Percentiles rank a stretch among this genome's conserved stretches.
phyloP scores from a whole-genome alignment of 2,329 filamentous ascomycete species.

The Fusarium lyarnte region DNA sequence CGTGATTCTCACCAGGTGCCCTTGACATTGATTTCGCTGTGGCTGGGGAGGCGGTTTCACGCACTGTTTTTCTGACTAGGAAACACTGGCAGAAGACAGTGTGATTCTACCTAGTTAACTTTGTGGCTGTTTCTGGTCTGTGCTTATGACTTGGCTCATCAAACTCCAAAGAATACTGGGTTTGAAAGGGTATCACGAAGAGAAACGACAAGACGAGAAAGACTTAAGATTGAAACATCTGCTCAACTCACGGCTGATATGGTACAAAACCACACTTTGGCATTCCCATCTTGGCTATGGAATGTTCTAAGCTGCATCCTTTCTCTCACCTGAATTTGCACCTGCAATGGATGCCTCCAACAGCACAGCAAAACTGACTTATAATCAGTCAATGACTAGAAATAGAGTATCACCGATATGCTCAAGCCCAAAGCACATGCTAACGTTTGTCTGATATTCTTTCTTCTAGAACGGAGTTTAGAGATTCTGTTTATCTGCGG shows the following conservation, averaged over 20 bases:
- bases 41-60: background rate
- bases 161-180: background rate
- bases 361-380: background rate
- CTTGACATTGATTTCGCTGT: background rate
- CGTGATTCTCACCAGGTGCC: slow-evolving; percentile 23
- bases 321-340: background rate
- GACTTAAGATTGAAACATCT: background rate
- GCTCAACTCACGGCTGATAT: background rate
- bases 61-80: background rate
- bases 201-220: background rate
- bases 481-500: background rate
- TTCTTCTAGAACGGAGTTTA: background rate
- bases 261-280: background rate
- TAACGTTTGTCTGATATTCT: background rate
- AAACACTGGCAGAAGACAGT: background rate
- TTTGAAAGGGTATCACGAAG: background rate
- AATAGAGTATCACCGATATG: background rate
- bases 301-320: background rate
- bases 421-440: background rate
- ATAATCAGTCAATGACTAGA: background rate
- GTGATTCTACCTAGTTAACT: background rate
- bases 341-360: background rate
- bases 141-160: background rate
- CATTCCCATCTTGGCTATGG: background rate
- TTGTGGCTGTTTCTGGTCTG: background rate